Conservation (phyloP, 805 yeast genomes). For the Yarrowia sp. region DNA sequence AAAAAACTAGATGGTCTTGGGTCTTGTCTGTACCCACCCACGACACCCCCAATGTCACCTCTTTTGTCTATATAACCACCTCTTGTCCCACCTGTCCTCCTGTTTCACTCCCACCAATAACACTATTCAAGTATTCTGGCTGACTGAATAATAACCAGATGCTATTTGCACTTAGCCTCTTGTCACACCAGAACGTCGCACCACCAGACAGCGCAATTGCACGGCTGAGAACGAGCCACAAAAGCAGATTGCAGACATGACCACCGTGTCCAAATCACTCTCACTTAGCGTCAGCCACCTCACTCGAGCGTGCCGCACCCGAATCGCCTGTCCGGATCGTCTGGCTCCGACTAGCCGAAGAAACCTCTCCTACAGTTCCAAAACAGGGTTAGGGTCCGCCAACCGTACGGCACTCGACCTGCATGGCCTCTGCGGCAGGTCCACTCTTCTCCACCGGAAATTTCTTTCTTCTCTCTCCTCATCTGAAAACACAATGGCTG, state of each 20-base stretch:
- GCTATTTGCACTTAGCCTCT: slow-evolving; percentile 25
- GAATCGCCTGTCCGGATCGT: slow-evolving; percentile 1
- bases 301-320: slow-evolving; percentile 8
- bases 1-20: too few species aligned
- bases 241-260: not conserved
- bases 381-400: slow-evolving; percentile 16
- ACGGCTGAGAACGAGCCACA: not conserved
- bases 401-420: slow-evolving; percentile 36
- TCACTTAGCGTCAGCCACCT: not conserved
- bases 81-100: not conserved
- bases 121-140: too few species aligned
- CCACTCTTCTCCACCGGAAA: slow-evolving; percentile 20
- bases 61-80: not conserved
- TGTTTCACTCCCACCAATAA: too few species aligned
- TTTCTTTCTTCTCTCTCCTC: slow-evolving; percentile 33
- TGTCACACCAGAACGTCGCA: not conserved
- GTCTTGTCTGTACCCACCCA: too few species aligned
- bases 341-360: slow-evolving; percentile 5
- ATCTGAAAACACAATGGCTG: slow-evolving; percentile 32
- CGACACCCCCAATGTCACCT: too few species aligned
- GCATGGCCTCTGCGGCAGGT: slow-evolving; percentile 30
- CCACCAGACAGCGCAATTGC: not conserved
- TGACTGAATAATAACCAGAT: not conserved
- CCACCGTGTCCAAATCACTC: too few species aligned
- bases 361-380: not conserved